Evolutionary conservation across 345 rosid genomes (phyloP), one percentile per base, ranked within the genome.

Genomic region (Erodium maritimum): DNA sequence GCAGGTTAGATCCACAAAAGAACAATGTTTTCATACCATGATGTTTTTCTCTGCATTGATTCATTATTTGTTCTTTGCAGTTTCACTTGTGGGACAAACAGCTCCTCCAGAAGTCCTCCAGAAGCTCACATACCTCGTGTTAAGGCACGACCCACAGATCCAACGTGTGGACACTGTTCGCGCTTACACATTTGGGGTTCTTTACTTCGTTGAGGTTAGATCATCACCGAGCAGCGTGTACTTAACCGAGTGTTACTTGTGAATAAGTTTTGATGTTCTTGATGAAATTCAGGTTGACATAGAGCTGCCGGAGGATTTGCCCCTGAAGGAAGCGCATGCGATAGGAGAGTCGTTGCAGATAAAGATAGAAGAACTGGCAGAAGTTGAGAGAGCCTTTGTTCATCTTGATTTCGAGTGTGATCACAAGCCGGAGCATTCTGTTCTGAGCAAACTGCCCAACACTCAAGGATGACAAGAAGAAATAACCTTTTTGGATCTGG

Each of bases 381-480:
- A 78, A 64, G 75, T 67, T 1, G 77, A 78, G 57, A 56, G 79
- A 20, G 77, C 82, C 23, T 72, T 78, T 33, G 75, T 78, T 59
- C 79, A 78, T 66, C 77, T 75, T 23, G 77, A 78, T 52, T 75
- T 61, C n/a, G 77, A 74, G 73, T 74, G 76, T 19, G 64, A 56
- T n/a, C 78, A 77, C 68, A 74, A 74, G 56, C 64, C 70, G 9
- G 73, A 59, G 61, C 62, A 69, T 22, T 19, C 63, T 6, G 61
- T 70, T 20, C 69, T 66, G 24, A 54, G 42, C 60, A 60, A 61
- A 24, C 71, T 69, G 1, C 72, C 67, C 9, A 50, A 54, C 45
- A 63, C 22, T 10, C 34, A 56, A n/a, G n/a, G n/a, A n/a, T n/a
- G n/a, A n/a, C n/a, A n/a, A n/a, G n/a, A n/a, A n/a, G n/a, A n/a